Percentiles rank a stretch among this genome's conserved stretches.
Conservation (phyloP, 1,284 basidiomycete genomes). For the Ceratobasidium theobromae region DNA sequence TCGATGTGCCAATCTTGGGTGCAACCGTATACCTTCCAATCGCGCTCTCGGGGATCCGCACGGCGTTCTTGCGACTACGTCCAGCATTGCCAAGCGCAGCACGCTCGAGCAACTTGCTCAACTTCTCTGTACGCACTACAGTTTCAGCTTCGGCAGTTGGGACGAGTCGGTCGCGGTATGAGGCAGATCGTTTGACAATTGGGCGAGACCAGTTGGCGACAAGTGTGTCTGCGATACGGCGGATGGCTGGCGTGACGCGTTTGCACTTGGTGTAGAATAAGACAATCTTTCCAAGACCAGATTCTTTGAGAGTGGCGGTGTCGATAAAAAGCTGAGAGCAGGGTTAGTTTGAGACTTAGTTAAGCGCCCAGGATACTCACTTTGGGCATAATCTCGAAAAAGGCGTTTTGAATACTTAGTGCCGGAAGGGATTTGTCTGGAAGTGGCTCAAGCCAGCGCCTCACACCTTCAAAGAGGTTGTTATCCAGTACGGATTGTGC, state of each 20-base stretch:
- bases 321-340: slow-evolving; percentile 79
- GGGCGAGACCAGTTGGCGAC: slow-evolving; percentile 91
- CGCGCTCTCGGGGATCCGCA: slow-evolving; percentile 70
- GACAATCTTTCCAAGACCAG: slow-evolving; percentile 86
- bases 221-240: slow-evolving; percentile 80
- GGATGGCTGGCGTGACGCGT: slow-evolving; percentile 80
- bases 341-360: neutral
- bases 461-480: slow-evolving; percentile 88
- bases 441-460: slow-evolving; percentile 92
- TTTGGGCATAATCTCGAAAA: slow-evolving; percentile 81
- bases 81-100: slow-evolving; percentile 46
- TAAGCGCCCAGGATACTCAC: slow-evolving; percentile 39
- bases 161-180: slow-evolving; percentile 74
- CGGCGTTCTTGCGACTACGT: slow-evolving; percentile 70
- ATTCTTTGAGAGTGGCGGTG: slow-evolving; percentile 87
- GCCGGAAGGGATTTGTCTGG: slow-evolving; percentile 91
- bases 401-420: slow-evolving; percentile 91
- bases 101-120: slow-evolving; percentile 69
- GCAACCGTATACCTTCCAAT: slow-evolving; percentile 74
- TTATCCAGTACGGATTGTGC: slow-evolving; percentile 95
- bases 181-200: slow-evolving; percentile 87
- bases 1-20: slow-evolving; percentile 47
- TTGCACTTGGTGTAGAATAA: slow-evolving; percentile 96
- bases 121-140: slow-evolving; percentile 52
- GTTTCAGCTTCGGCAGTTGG: slow-evolving; percentile 51